Percentiles rank a stretch among this genome's conserved stretches.
These are phyloP conservation scores for Flaveria floridana DNA, from an alignment of 140 eudicot species.

Conservation along the genomic window DNA sequence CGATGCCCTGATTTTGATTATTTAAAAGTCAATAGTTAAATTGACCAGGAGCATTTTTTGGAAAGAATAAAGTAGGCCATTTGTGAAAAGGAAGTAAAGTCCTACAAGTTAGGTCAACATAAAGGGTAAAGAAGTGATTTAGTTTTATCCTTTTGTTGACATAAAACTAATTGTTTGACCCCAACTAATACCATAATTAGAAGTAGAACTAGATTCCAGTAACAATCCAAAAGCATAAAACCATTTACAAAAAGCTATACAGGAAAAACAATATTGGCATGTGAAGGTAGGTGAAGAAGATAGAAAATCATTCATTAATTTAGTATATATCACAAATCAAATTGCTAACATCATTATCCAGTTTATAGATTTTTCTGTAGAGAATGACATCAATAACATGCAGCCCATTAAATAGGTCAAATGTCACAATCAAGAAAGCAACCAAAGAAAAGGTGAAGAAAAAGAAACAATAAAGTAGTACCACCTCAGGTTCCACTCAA, in stretches of 20 bases:
- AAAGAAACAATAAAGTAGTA: conserved; percentile 47
- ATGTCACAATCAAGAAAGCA: conserved; percentile 59
- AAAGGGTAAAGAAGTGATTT: neutral
- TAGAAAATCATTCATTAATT: conserved; percentile 27
- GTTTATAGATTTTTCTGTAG: conserved; percentile 34
- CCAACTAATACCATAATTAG: neutral
- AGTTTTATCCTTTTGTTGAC: neutral
- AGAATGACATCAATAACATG: conserved; percentile 57
- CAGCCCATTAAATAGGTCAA: conserved; percentile 57
- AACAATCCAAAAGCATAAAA: conserved; percentile 14
- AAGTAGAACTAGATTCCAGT: neutral
- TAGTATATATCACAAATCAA: conserved; percentile 29
- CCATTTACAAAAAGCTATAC: conserved; percentile 5
- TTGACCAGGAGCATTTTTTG: neutral
- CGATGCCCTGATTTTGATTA: neutral
- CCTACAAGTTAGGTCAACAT: neutral
- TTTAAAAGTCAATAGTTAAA: neutral
- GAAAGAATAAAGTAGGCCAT: neutral
- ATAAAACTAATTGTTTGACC: neutral
- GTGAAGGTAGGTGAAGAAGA: conserved; percentile 37
- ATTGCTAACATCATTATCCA: conserved; percentile 37
- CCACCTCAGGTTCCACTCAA: conserved; percentile 49
- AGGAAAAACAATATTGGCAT: conserved; percentile 29
- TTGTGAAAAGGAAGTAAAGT: neutral
- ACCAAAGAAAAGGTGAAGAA: conserved; percentile 40